phyloP scores from a whole-genome alignment of 2,329 filamentous ascomycete genomes.

The Fusarium euwallaceae region DNA sequence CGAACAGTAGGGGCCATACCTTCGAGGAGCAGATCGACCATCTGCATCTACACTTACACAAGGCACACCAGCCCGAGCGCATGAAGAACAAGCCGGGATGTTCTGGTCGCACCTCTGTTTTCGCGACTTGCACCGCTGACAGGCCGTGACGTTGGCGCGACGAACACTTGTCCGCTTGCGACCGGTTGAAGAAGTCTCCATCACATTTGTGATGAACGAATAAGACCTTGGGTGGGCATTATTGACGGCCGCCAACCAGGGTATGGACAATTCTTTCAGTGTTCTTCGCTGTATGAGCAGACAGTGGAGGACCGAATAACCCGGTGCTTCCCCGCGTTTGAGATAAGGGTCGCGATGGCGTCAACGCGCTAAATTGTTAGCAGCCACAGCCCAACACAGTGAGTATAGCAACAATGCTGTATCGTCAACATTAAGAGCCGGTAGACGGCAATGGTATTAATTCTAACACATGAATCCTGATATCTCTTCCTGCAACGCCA shows the following conservation, averaged over 20 bases:
- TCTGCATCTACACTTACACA: constrained; percentile 39
- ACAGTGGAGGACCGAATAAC: not conserved
- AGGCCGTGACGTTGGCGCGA: constrained; percentile 41
- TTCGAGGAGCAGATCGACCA: constrained; percentile 28
- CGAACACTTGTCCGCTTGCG: constrained; percentile 30
- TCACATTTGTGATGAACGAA: not conserved
- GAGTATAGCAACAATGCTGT: not conserved
- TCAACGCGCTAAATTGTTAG: constrained; percentile 6
- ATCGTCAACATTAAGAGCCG: not conserved
- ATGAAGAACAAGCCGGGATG: constrained; percentile 38
- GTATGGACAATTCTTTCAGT: not conserved
- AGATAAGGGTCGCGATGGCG: constrained; percentile 6
- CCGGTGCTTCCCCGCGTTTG: not conserved
- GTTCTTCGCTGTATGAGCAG: no score
- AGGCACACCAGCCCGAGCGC: constrained; percentile 22
- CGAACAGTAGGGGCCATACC: constrained; percentile 3
- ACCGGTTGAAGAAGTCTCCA: not conserved
- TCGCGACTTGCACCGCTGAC: constrained; percentile 33
- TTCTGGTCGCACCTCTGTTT: constrained; percentile 43
- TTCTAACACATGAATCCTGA: constrained; percentile 10
- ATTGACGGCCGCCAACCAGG: not conserved
- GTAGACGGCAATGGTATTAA: constrained; percentile 16
- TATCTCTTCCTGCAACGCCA: constrained; percentile 18
- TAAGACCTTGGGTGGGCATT: not conserved
- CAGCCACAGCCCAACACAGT: not conserved